Evolutionary conservation across 495 filamentous ascomycete genomes (phyloP).

Genomic region (Neurospora sp.): DNA sequence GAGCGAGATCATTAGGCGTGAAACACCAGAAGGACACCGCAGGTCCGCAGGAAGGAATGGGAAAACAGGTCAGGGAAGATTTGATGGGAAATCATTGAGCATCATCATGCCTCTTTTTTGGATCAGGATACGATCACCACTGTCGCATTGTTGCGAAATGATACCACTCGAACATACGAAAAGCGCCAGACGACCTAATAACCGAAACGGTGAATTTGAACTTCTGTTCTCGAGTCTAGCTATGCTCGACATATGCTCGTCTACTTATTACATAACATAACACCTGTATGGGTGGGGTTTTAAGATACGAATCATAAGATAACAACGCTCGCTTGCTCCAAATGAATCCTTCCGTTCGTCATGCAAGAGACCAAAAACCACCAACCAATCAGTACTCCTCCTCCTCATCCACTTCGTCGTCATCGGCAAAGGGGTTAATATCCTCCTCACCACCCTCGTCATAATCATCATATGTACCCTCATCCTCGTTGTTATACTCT

Average conservation of each 20-base stretch:
- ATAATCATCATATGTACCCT: slow-evolving; percentile 19
- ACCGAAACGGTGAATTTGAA: background rate
- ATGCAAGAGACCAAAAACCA: background rate
- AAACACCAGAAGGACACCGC: too few relatives aligned
- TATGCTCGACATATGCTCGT: background rate
- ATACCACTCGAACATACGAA: background rate
- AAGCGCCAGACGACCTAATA: background rate
- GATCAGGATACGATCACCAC: too few relatives aligned
- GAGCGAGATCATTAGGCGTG: too few relatives aligned
- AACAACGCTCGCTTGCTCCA: background rate
- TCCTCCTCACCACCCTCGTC: slow-evolving; percentile 20
- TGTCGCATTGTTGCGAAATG: background rate
- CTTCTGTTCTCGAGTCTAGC: background rate
- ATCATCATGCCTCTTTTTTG: too few relatives aligned
- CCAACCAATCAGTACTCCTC: slow-evolving; percentile 8
- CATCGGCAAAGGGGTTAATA: slow-evolving; percentile 17
- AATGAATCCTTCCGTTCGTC: background rate
- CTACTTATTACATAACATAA: background rate
- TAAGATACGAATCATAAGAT: background rate
- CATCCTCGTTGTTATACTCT: slow-evolving; percentile 13
- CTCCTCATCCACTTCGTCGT: slow-evolving; percentile 6
- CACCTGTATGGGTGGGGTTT: background rate
- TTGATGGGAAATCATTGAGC: too few relatives aligned
- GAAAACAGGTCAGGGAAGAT: too few relatives aligned
- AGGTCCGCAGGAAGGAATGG: too few relatives aligned